These are phyloP conservation scores for Aureobasidium pullulans DNA, from an alignment of 2,329 filamentous ascomycete genomes.

Conservation along the genomic window DNA sequence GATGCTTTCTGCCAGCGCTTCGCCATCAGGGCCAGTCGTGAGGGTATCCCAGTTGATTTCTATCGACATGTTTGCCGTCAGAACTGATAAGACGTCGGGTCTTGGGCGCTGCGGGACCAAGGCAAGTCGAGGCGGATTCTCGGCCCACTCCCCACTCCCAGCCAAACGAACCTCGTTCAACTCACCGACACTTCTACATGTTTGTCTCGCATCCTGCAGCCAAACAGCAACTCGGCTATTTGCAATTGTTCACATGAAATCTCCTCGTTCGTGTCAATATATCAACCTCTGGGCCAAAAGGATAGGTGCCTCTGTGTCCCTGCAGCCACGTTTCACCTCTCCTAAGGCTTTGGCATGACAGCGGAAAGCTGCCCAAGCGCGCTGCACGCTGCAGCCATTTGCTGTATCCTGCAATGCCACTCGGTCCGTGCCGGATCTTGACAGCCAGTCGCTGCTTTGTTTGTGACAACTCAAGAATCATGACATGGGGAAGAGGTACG, in stretches of 20 bases:
- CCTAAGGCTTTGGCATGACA: conserved; percentile 12
- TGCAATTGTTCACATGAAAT: background rate
- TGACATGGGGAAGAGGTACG: conserved; percentile 8
- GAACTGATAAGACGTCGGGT: background rate
- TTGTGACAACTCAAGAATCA: conserved; percentile 14
- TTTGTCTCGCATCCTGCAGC: background rate
- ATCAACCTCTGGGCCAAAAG: conserved; percentile 1
- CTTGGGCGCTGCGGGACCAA: background rate
- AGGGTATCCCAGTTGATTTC: conserved; percentile 94
- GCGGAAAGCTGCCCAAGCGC: conserved; percentile 12
- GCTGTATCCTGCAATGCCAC: conserved; percentile 12
- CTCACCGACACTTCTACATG: conserved; percentile 1
- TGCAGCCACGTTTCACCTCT: conserved; percentile 13
- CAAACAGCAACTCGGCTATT: background rate
- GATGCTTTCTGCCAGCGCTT: conserved; percentile 75
- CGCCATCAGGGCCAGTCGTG: conserved; percentile 80
- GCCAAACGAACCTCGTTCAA: background rate
- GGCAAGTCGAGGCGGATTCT: conserved; percentile 13
- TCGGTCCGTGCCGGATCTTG: conserved; percentile 9
- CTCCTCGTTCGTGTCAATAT: background rate
- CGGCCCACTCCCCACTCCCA: background rate
- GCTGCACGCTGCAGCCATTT: conserved; percentile 8
- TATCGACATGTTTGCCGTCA: conserved; percentile 67
- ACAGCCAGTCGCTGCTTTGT: conserved; percentile 11
- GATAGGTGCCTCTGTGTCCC: conserved; percentile 9